Evolutionary conservation across 2,329 filamentous ascomycete species (phyloP), one percentile per base, ranked within the genome.

Genomic region (Hirsutella minnesotensis): DNA sequence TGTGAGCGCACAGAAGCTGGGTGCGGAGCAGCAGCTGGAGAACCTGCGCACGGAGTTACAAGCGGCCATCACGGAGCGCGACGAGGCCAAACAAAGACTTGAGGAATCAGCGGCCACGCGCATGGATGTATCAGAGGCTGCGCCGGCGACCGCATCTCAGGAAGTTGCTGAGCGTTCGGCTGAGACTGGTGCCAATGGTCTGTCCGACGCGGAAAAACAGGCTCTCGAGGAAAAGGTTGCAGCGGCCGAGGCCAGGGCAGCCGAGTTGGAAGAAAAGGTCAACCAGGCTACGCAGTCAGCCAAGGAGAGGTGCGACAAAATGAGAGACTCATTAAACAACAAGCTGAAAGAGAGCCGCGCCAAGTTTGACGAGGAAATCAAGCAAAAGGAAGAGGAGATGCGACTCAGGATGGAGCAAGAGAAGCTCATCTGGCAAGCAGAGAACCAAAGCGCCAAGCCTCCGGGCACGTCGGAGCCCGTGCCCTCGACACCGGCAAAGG

Each of bases 311-410:
- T 79, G 79, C 1, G 77, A 85, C 36, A 75, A 75, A 56, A 83
- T 86, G 81, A 83, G 80, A 54, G 70, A 75, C 19, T 64, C 73
- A 2, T 64, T 86, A 40, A 82, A 80, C 53, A 79, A 77, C 56
- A 86, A 83, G 56, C 69, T 94, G 15, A 75, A 70, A 44, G 86
- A 86, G 51, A 74, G 79, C 37, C 73, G 72, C 49, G 60, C 69
- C 40, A 66, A 70, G 46, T 62, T 68, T 48, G 69, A 72, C 40
- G 69, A 71, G 27, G 68, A 73, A 45, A 68, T 66, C 43, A 76
- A 76, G 53, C 68, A 71, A 46, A 75, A 75, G 16, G 40, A 69
- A 20, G 67, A 67, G 33, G 67, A 74, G 36, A 59, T 70, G 37
- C 75, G 75, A 49, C 60, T 77, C 38, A 69, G 67, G 48, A 68